phyloP scores from a whole-genome alignment of 2,329 filamentous ascomycete species.

The Furcasterigmium sp. region DNA sequence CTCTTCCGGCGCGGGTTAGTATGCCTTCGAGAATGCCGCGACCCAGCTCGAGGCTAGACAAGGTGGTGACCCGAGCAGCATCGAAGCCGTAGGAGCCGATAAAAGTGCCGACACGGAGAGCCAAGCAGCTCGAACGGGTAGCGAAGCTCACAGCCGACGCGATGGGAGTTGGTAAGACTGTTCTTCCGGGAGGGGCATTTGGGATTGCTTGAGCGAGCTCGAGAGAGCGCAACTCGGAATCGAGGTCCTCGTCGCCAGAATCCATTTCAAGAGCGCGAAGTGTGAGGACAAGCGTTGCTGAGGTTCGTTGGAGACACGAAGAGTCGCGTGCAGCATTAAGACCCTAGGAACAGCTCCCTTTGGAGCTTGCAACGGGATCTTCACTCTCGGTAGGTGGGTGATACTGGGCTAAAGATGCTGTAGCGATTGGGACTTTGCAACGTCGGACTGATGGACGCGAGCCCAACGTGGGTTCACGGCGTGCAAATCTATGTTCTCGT shows the following conservation, averaged over 20 bases:
- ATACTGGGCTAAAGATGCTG: too few species aligned
- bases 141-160: constrained; percentile 56
- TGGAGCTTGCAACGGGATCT: too few species aligned
- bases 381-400: too few species aligned
- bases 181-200: constrained; percentile 25
- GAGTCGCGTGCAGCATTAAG: too few species aligned
- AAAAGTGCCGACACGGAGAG: constrained; percentile 47
- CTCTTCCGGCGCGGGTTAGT: constrained; percentile 45
- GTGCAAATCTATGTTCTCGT: too few species aligned
- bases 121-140: constrained; percentile 54
- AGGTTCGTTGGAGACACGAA: too few species aligned
- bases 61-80: constrained; percentile 49
- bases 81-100: constrained; percentile 46
- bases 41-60: constrained; percentile 53
- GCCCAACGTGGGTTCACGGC: too few species aligned
- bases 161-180: constrained; percentile 51
- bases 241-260: background rate
- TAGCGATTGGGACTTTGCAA: too few species aligned
- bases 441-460: too few species aligned
- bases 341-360: too few species aligned
- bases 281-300: background rate
- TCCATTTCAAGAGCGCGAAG: background rate
- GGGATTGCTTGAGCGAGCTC: background rate
- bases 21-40: constrained; percentile 50
- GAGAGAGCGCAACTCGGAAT: background rate